Evolutionary conservation across 169 alveolate species (phyloP).

Genomic region (Eimeria mitis): DNA sequence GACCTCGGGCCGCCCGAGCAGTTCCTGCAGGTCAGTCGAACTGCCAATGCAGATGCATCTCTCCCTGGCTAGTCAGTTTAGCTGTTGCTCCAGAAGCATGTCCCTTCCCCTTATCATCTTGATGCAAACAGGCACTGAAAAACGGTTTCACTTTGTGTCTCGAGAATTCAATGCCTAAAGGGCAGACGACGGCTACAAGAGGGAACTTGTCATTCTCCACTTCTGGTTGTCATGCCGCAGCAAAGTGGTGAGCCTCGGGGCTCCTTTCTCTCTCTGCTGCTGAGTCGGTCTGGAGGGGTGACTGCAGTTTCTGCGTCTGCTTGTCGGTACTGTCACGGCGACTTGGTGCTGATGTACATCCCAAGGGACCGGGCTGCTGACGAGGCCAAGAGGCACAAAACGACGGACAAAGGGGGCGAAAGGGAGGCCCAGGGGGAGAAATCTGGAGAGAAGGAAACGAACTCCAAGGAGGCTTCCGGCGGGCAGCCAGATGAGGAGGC

Average conservation of each 20-base stretch:
- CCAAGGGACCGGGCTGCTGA: background rate
- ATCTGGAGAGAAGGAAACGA: background rate
- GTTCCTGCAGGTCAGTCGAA: conserved; percentile 43
- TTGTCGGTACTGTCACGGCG: conserved; percentile 63
- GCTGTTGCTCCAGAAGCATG: background rate
- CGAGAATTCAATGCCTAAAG: background rate
- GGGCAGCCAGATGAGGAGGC: conserved; percentile 4
- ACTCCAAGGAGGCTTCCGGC: background rate
- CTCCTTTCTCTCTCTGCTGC: conserved; percentile 30
- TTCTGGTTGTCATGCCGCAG: conserved; percentile 8
- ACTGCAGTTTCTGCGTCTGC: conserved; percentile 8
- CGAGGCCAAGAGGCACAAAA: background rate
- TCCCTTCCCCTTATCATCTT: background rate
- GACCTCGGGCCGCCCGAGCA: conserved; percentile 69
- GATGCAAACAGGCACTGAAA: background rate
- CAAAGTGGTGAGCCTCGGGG: conserved; percentile 70
- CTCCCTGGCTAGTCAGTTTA: background rate
- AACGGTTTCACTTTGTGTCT: background rate
- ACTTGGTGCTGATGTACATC: conserved; percentile 62
- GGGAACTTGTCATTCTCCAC: background rate
- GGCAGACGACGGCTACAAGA: background rate
- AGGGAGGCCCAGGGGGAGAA: conserved; percentile 19
- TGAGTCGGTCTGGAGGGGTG: conserved; percentile 36
- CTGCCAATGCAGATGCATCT: background rate
- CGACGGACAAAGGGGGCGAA: background rate